Percentiles rank a stretch among this genome's conserved stretches.
phyloP scores from a whole-genome alignment of 352 stramenopile species.

The Phytophthora foliorum region DNA sequence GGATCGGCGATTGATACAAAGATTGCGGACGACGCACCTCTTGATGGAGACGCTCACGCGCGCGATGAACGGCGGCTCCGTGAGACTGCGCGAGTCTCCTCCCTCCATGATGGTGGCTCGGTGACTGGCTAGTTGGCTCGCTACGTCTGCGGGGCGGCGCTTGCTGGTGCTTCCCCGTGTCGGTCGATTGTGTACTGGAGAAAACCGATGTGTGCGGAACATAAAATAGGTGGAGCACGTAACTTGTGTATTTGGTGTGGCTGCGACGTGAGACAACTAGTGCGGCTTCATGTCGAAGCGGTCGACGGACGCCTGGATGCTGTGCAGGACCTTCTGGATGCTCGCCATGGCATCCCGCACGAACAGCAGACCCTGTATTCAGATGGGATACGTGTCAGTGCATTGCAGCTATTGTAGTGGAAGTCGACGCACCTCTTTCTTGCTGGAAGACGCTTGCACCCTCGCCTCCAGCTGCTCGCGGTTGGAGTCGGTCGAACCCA shows the following conservation, averaged over 20 bases:
- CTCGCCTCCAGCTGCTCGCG: slow-evolving; percentile 32
- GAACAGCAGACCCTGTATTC: slow-evolving; percentile 49
- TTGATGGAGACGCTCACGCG: slow-evolving; percentile 83
- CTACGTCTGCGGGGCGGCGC: slow-evolving; percentile 9
- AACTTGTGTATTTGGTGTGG: slow-evolving; percentile 18
- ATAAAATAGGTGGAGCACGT: slow-evolving; percentile 18
- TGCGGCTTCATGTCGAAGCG: slow-evolving; percentile 45
- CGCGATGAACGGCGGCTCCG: slow-evolving; percentile 83
- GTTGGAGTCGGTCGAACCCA: slow-evolving; percentile 19
- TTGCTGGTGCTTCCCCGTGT: slow-evolving; percentile 36
- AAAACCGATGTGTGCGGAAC: slow-evolving; percentile 16
- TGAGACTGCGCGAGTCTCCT: slow-evolving; percentile 69
- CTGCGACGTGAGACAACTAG: slow-evolving; percentile 14
- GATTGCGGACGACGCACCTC: slow-evolving; percentile 48
- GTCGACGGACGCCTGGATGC: slow-evolving; percentile 49
- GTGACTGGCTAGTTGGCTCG: slow-evolving; percentile 1
- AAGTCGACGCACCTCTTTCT: slow-evolving; percentile 46
- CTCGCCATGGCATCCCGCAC: slow-evolving; percentile 54
- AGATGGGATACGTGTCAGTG: background rate
- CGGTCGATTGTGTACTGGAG: slow-evolving; percentile 24
- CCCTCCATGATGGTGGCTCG: slow-evolving; percentile 44
- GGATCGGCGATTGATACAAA: background rate
- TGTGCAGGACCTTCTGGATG: slow-evolving; percentile 57
- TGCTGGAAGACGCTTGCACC: slow-evolving; percentile 32
- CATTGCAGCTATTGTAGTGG: slow-evolving; percentile 1